Percentiles rank a stretch among this genome's conserved stretches.
phyloP scores from a whole-genome alignment of 345 rosid genomes.

The Stellera chamaejasme region DNA sequence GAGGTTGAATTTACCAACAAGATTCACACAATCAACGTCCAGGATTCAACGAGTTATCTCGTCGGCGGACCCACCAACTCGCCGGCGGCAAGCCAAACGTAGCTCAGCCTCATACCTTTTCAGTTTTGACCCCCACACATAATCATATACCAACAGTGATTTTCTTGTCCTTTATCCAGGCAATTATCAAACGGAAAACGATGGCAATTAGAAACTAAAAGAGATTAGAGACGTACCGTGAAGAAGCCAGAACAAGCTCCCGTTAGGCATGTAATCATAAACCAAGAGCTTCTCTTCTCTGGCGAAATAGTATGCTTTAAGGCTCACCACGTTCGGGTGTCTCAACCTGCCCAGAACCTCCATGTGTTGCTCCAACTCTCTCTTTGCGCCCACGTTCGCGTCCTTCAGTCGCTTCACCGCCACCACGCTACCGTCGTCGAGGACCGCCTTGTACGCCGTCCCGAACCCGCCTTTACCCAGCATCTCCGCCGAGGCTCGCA shows the following conservation, averaged over 20 bases:
- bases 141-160: background rate
- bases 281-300: conserved; percentile 89
- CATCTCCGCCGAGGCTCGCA: conserved; percentile 96
- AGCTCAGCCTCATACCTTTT: too few relatives aligned
- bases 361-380: conserved; percentile 84
- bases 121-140: too few relatives aligned
- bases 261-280: conserved; percentile 81
- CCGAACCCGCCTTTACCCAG: conserved; percentile 92
- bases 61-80: too few relatives aligned
- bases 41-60: too few relatives aligned
- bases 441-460: conserved; percentile 87
- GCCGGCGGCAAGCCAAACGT: too few relatives aligned
- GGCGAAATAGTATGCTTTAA: conserved; percentile 78
- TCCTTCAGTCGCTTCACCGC: conserved; percentile 88
- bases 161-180: background rate
- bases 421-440: conserved; percentile 76
- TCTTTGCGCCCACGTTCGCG: conserved; percentile 49
- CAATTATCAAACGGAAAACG: background rate
- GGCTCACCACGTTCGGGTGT: conserved; percentile 59
- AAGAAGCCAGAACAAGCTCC: conserved; percentile 89
- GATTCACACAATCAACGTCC: too few relatives aligned
- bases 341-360: conserved; percentile 72
- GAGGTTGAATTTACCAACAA: too few relatives aligned
- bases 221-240: conserved; percentile 53
- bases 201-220: background rate